Percentiles rank a stretch among this genome's conserved stretches.
Evolutionary conservation across 352 stramenopile species (phyloP).

Genomic region (Globisporangium recalcitrans): DNA sequence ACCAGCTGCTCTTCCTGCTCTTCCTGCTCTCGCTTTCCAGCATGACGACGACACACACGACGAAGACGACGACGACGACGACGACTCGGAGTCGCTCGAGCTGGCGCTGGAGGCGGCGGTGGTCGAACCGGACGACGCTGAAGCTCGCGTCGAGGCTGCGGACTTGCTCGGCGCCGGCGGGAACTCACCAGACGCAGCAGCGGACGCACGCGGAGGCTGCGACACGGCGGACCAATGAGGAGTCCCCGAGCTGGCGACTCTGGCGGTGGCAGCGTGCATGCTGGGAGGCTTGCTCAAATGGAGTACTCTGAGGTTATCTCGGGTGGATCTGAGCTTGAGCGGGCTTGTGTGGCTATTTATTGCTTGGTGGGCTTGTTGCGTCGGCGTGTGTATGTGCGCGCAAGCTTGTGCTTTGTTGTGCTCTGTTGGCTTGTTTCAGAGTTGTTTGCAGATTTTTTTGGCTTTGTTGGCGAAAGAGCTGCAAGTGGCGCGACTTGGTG

Average conservation of each 20-base stretch:
- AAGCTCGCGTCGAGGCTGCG: not conserved
- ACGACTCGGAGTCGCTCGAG: slow-evolving; percentile 3
- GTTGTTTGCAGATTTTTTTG: slow-evolving; percentile 6
- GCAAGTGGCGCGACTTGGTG: not conserved
- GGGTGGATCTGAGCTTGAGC: not conserved
- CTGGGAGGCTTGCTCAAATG: not conserved
- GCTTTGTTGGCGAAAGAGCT: not conserved
- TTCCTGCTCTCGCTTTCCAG: slow-evolving; percentile 5
- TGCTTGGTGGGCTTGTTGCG: too few species aligned
- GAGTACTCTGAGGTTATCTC: slow-evolving; percentile 1
- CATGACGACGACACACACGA: not conserved
- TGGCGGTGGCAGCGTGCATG: slow-evolving; percentile 1
- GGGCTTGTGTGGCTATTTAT: too few species aligned
- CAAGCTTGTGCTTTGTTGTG: not conserved
- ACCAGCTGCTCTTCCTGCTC: not conserved
- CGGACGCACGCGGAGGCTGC: not conserved
- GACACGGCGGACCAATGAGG: slow-evolving; percentile 1
- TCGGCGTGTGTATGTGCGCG: not conserved
- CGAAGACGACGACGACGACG: slow-evolving; percentile 4
- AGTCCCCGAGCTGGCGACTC: not conserved
- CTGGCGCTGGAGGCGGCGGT: slow-evolving; percentile 9
- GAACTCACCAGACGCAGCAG: not conserved
- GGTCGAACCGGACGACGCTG: slow-evolving; percentile 4
- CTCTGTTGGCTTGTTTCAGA: slow-evolving; percentile 5
- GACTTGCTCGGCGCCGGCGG: not conserved